A percentile compares a stretch with the other conserved stretches of the same genome.
phyloP scores from a whole-genome alignment of 2,329 filamentous ascomycete species.

The Aspergillus pseudotamarii region DNA sequence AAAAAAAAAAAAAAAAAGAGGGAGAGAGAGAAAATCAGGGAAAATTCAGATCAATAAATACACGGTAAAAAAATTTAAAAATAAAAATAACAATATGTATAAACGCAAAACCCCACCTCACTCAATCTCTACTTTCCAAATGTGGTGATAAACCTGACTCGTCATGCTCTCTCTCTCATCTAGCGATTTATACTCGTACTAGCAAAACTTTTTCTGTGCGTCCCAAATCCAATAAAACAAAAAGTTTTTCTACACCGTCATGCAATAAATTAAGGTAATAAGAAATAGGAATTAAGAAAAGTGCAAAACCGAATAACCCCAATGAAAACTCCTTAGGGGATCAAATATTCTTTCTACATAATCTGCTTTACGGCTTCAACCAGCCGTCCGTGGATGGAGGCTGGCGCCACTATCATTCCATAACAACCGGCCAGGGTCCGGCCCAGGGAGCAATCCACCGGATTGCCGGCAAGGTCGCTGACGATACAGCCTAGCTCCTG shows the following conservation, averaged over 20 bases:
- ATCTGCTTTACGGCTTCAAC: slow-evolving; percentile 36
- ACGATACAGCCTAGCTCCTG: slow-evolving; percentile 55
- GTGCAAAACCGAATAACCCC: background rate
- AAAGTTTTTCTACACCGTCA: background rate
- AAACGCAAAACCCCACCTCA: slow-evolving; percentile 6
- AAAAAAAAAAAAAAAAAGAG: no score
- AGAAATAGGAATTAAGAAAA: background rate
- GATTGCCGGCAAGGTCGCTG: slow-evolving; percentile 53
- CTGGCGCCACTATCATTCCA: slow-evolving; percentile 46
- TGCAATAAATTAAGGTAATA: background rate
- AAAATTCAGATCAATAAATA: background rate
- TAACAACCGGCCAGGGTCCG: slow-evolving; percentile 42
- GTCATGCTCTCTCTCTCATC: no score
- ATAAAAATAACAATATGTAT: background rate
- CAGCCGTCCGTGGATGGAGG: slow-evolving; percentile 36
- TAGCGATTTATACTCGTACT: no score
- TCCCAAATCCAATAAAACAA: no score
- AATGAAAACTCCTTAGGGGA: background rate
- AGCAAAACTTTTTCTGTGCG: no score
- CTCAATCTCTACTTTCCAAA: slow-evolving; percentile 9
- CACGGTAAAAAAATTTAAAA: background rate
- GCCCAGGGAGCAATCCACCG: slow-evolving; percentile 52
- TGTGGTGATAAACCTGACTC: no score
- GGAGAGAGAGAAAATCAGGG: background rate
- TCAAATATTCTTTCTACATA: slow-evolving; percentile 9